Conservation (phyloP, 116 monocot species). For the Cymodocea nodosa region DNA sequence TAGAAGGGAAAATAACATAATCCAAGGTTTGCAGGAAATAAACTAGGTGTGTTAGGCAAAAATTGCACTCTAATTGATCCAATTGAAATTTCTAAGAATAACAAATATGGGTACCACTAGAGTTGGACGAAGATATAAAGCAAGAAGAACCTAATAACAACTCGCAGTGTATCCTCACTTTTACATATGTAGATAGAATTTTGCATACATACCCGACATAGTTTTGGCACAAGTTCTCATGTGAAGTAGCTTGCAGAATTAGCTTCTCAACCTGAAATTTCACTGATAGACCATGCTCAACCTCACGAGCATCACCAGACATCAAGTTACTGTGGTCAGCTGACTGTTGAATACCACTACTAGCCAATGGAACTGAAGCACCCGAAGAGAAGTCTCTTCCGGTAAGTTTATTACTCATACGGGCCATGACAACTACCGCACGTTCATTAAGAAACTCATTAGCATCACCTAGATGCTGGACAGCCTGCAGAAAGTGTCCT, state of each 20-base stretch:
- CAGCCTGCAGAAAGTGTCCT: slow-evolving; percentile 40
- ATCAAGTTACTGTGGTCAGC: slow-evolving; percentile 35
- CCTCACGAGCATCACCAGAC: slow-evolving; percentile 50
- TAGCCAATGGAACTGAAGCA: slow-evolving; percentile 33
- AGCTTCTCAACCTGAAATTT: slow-evolving; percentile 86
- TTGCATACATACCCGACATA: slow-evolving; percentile 74
- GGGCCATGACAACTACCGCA: slow-evolving; percentile 85
- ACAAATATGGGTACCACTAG: too few species aligned
- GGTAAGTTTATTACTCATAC: slow-evolving; percentile 97
- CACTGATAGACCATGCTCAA: slow-evolving; percentile 69
- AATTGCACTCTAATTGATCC: too few species aligned
- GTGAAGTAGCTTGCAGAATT: slow-evolving; percentile 81
- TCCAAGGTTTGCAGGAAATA: too few species aligned
- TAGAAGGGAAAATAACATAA: too few species aligned
- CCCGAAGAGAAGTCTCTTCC: slow-evolving; percentile 79
- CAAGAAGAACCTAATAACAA: too few species aligned
- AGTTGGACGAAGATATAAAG: too few species aligned
- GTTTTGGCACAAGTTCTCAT: slow-evolving; percentile 96
- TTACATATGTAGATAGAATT: background rate
- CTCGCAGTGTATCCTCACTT: background rate
- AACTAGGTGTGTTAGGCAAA: too few species aligned
- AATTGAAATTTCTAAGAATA: too few species aligned
- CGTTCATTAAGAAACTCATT: slow-evolving; percentile 95
- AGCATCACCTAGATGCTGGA: slow-evolving; percentile 95
- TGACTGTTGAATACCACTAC: slow-evolving; percentile 31